Base-by-base conservation (phyloP, 75 land plant genomes). In the Sequoia sempervirens region DNA sequence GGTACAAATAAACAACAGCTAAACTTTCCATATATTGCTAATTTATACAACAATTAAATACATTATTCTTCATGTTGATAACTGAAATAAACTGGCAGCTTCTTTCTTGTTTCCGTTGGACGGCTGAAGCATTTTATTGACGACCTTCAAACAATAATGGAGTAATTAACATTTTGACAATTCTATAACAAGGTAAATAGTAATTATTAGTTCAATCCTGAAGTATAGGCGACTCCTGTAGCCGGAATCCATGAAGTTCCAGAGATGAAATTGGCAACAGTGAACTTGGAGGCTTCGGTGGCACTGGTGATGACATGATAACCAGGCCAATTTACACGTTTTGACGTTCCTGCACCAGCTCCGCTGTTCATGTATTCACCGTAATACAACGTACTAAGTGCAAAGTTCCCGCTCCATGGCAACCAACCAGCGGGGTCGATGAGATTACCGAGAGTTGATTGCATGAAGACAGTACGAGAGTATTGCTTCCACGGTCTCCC, bases 401-500 rank as follows among this genome's bases (percentile, higher is more conserved):
- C 78, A 37, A 75, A 75, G 9, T 75, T 20, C 6, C 78, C 78
- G 8, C 20, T 23, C 78, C 78, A 75, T 75, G 38, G 20, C 37
- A 75, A 38, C 78, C 78, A 75, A 75, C 78, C 78, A 2, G 78
- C 43, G 2, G 78, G 78, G 38, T 75, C 78, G 20, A 75, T 75
- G 2, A 75, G 8, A 18, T 75, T 45, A 9, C 38, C 78, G 1
- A 82, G 41, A 37, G 43, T 38, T 0, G 78, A 75, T 20, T 36
- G 78, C 78, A 75, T 50, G 68, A 81, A 81, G 1, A 81, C 61
- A 14, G 82, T 81, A 6, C 82, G 53, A 54, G 82, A 81, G 61
- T 81, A 81, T 34, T 81, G 20, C 7, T 47, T 81, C 82, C 82
- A 81, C 23, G 82, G 82, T 34, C 82, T 47, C 13, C 82, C 82